Evolutionary conservation across 192 early-diverging fungal genomes (phyloP).

Genomic region (Entomortierella lignicola): DNA sequence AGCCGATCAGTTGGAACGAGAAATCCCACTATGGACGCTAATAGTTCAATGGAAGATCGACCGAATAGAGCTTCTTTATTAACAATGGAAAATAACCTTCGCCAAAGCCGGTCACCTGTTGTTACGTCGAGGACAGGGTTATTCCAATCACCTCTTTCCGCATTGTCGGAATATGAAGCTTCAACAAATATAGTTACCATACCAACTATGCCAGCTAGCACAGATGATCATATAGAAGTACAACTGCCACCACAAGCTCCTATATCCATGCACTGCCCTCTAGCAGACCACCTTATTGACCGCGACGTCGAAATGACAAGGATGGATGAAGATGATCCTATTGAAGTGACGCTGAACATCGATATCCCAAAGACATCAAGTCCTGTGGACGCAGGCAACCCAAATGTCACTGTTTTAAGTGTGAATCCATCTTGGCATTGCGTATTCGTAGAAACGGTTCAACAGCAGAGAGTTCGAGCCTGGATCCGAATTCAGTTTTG

Average conservation of each 20-base stretch:
- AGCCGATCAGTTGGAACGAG: neutral
- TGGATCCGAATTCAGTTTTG: constrained; percentile 39
- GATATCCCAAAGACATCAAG: constrained; percentile 36
- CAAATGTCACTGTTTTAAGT: constrained; percentile 22
- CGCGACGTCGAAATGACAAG: neutral
- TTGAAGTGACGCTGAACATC: constrained; percentile 45
- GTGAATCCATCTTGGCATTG: constrained; percentile 49
- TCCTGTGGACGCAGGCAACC: constrained; percentile 5
- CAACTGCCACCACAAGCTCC: constrained; percentile 19
- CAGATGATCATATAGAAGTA: neutral
- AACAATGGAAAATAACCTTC: too few species aligned
- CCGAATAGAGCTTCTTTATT: too few species aligned
- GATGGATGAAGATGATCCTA: constrained; percentile 9
- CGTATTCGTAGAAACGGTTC: constrained; percentile 43
- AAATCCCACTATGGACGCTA: neutral
- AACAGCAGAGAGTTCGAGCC: constrained; percentile 7
- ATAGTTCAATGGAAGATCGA: too few species aligned
- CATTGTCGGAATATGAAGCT: neutral
- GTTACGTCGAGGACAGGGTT: neutral
- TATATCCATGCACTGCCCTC: constrained; percentile 4
- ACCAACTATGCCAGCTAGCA: neutral
- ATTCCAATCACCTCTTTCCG: neutral
- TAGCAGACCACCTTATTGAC: neutral
- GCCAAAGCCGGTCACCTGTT: neutral
- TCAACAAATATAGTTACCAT: neutral